Evolutionary conservation across 805 yeast species (phyloP).

Genomic region (Metschnikowia colocasiae): DNA sequence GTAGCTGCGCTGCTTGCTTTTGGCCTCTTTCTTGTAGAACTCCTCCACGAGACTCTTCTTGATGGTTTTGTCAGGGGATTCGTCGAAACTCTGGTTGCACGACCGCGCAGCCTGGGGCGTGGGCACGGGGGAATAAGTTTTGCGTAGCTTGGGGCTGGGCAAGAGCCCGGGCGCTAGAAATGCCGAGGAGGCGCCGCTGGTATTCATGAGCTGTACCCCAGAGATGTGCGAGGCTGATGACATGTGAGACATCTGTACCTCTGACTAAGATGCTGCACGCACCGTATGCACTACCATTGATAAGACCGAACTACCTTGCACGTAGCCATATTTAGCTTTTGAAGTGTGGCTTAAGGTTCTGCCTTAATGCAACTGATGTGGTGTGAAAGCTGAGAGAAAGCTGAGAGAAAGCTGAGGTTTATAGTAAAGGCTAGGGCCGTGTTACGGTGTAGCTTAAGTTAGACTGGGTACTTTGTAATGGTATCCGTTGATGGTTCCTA

Average conservation of each 20-base stretch:
- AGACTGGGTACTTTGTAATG: too few relatives aligned
- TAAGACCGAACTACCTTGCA: too few relatives aligned
- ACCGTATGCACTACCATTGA: too few relatives aligned
- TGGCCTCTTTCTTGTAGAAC: conserved; percentile 30
- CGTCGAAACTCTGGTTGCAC: conserved; percentile 1
- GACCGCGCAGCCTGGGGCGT: neutral
- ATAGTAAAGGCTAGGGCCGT: too few relatives aligned
- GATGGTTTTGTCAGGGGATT: conserved; percentile 14
- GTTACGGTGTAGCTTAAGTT: too few relatives aligned
- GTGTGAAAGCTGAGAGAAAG: too few relatives aligned
- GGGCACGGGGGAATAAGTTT: neutral
- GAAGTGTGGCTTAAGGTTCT: too few relatives aligned
- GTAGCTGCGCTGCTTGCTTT: conserved; percentile 6
- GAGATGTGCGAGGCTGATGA: neutral
- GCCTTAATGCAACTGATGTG: too few relatives aligned
- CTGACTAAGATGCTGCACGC: neutral
- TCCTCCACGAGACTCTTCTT: conserved; percentile 40
- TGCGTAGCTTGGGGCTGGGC: conserved; percentile 4
- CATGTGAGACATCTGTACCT: neutral
- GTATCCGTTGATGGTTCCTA: too few relatives aligned
- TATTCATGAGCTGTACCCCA: conserved; percentile 4
- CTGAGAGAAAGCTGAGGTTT: too few relatives aligned
- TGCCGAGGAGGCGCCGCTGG: neutral
- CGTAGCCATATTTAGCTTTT: too few relatives aligned
- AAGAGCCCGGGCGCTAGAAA: conserved; percentile 5